Percentiles rank a stretch among this genome's conserved stretches.
Conservation (phyloP, 331 rosid genomes). For the Quercus phellos region DNA sequence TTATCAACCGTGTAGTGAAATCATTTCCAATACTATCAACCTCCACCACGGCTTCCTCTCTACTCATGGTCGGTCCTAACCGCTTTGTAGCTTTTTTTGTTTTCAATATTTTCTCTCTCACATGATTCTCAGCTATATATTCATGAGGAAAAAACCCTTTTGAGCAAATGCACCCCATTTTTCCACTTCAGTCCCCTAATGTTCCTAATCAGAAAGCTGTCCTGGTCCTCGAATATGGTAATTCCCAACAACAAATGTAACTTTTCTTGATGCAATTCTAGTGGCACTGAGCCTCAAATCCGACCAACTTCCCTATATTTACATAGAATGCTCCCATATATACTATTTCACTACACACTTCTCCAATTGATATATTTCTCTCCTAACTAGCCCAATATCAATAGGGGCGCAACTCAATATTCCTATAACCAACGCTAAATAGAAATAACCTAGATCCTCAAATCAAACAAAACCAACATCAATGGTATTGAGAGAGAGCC, state of each 20-base stretch:
- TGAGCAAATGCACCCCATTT: conserved; percentile 85
- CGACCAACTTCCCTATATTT: neutral
- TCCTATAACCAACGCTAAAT: neutral
- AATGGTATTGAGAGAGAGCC: neutral
- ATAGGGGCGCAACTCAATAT: neutral
- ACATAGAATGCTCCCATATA: neutral
- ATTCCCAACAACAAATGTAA: neutral
- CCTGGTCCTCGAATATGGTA: neutral
- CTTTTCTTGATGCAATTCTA: neutral
- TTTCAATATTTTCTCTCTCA: conserved; percentile 32
- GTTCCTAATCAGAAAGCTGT: neutral
- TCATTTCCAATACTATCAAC: conserved; percentile 35
- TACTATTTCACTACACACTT: neutral
- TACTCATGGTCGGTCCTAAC: conserved; percentile 23
- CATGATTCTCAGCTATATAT: conserved; percentile 32
- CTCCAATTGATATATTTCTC: neutral
- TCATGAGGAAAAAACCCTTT: conserved; percentile 39
- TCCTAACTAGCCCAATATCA: neutral
- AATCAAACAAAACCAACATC: neutral
- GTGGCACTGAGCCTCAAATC: conserved; percentile 6
- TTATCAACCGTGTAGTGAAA: conserved; percentile 43
- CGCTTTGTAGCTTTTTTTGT: conserved; percentile 37
- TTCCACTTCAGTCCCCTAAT: conserved; percentile 16
- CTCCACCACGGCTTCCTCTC: conserved; percentile 32
- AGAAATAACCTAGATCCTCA: conserved; percentile 18